phyloP scores from a whole-genome alignment of 1,139 yeast genomes.

The Zygosaccharomyces sapae region DNA sequence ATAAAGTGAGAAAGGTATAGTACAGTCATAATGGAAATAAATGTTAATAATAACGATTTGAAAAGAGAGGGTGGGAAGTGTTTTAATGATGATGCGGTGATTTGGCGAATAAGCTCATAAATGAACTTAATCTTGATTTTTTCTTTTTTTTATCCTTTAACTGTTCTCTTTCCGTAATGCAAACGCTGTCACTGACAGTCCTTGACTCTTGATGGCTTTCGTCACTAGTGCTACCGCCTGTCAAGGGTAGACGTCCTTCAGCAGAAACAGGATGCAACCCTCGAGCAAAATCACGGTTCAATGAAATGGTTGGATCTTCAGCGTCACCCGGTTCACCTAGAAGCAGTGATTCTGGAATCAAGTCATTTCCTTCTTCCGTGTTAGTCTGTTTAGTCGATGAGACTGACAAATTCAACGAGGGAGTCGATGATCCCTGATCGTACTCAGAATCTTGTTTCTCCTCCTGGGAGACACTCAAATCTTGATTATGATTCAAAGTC shows the following conservation, averaged over 20 bases:
- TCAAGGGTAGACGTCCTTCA: background rate
- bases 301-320: conserved; percentile 21
- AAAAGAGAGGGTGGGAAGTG: background rate
- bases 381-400: background rate
- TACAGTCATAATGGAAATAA: conserved; percentile 3
- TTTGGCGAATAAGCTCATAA: conserved; percentile 17
- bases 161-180: conserved; percentile 11
- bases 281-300: conserved; percentile 1
- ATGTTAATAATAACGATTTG: background rate
- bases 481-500: conserved; percentile 7
- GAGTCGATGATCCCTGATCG: background rate
- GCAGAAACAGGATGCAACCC: conserved; percentile 1
- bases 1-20: conserved; percentile 1
- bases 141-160: conserved; percentile 11
- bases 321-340: conserved; percentile 32
- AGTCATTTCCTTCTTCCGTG: background rate
- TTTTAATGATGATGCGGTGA: conserved; percentile 4
- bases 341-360: conserved; percentile 26
- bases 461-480: conserved; percentile 5
- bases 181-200: conserved; percentile 21
- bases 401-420: background rate
- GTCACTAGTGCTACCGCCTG: background rate
- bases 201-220: conserved; percentile 13
- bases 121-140: conserved; percentile 22
- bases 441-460: background rate